Percentiles rank a stretch among this genome's conserved stretches.
Conservation (phyloP, 2,329 filamentous ascomycete species). For the Exophiala xenobiotica region DNA sequence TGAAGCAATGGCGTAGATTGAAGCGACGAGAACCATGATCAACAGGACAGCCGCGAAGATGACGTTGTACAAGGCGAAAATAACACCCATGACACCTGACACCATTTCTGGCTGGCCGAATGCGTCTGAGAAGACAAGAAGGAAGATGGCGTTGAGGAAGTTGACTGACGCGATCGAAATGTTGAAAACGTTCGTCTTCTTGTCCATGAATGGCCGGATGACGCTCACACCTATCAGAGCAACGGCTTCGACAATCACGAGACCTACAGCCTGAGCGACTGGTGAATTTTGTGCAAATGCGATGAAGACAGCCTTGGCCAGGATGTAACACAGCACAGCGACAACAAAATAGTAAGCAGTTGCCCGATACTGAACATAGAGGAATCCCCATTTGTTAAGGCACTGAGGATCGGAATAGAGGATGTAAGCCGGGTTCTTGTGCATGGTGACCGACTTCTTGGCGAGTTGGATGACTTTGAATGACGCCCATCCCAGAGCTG, state of each 20-base stretch:
- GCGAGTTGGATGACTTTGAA: slow-evolving; percentile 88
- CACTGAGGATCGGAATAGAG: slow-evolving; percentile 92
- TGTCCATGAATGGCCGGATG: slow-evolving; percentile 95
- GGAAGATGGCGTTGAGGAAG: slow-evolving; percentile 85
- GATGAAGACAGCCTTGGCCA: slow-evolving; percentile 89
- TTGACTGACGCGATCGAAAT: slow-evolving; percentile 88
- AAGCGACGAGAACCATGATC: slow-evolving; percentile 76
- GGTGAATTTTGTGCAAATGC: slow-evolving; percentile 72
- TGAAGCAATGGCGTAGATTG: slow-evolving; percentile 75
- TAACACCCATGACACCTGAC: slow-evolving; percentile 81
- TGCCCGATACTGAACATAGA: slow-evolving; percentile 95
- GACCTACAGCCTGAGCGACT: slow-evolving; percentile 73
- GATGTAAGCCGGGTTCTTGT: slow-evolving; percentile 96
- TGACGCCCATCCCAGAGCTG: slow-evolving; percentile 79
- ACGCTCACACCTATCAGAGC: slow-evolving; percentile 76
- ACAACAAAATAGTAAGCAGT: slow-evolving; percentile 95
- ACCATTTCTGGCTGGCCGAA: slow-evolving; percentile 83
- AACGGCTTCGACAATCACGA: slow-evolving; percentile 77
- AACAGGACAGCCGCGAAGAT: slow-evolving; percentile 78
- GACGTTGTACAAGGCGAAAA: slow-evolving; percentile 86
- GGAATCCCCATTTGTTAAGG: slow-evolving; percentile 96
- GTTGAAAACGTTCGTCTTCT: slow-evolving; percentile 96
- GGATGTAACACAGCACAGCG: slow-evolving; percentile 70
- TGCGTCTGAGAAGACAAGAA: slow-evolving; percentile 82
- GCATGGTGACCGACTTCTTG: slow-evolving; percentile 81